Evolutionary conservation across 2,329 filamentous ascomycete species (phyloP), one percentile per base, ranked within the genome.

Genomic region (Apiospora aurea): DNA sequence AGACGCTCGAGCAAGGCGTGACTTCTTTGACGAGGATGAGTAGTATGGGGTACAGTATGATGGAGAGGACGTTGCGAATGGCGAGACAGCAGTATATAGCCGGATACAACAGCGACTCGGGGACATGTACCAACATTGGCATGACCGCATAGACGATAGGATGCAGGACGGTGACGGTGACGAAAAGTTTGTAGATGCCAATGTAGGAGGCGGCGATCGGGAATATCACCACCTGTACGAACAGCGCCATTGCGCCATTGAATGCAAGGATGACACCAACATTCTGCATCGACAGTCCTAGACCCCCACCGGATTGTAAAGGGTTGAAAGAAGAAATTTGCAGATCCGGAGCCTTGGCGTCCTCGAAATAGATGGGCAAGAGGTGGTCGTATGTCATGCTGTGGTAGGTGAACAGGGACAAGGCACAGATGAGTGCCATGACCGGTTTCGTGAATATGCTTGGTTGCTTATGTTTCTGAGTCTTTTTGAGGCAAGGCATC

Each of bases 371-470:
- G 73, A 98, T 97, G 10, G 95, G 95, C 70, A 97, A 87, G 0
- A 98, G 88, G 80, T 97, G 94, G 79, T 98, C 96, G 82, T 94
- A 98, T 0, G 93, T 95, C 95, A 98, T 98, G 49, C 93, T 94
- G 82, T 98, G 95, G 80, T 97, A 97, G 5, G 94, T 96, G 83
- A 97, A 97, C 74, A 98, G 94, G 64, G 93, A 94, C 67, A 98
- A 84, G 1, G 95, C 92, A n/a, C 94, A 78, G 51, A 96, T 90
- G 70, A 97, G 89, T 81, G 93, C 91, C 75, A 93, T 85, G 73
- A 97, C 91, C 53, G 88, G 89, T 81, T 86, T 86, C 80, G 84
- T 86, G 81, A 87, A 89, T 73, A 88, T 85, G 76, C 79, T 85
- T 71, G 75, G 75, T 34, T 79, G 76, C 72, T 79, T 80, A 5